Percentiles rank a stretch among this genome's conserved stretches.
These are phyloP conservation scores for Aspergillus affinis DNA, from an alignment of 495 filamentous ascomycete species.

Conservation along the genomic window DNA sequence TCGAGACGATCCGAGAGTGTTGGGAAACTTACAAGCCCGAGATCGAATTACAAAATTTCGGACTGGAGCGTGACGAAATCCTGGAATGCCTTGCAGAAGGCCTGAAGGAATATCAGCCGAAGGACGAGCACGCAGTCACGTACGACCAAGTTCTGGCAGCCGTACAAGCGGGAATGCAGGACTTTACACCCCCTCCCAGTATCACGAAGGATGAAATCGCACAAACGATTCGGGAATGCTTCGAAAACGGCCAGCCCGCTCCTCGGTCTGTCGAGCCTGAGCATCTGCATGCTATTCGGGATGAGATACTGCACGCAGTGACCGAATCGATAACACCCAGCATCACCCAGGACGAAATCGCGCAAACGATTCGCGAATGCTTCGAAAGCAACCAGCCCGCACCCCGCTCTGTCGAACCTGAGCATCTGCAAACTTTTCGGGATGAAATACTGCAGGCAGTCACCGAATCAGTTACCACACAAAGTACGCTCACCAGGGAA, in stretches of 20 bases:
- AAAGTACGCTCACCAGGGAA: slow-evolving; percentile 48
- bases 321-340: slow-evolving; percentile 30
- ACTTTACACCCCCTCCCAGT: slow-evolving; percentile 66
- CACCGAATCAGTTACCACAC: slow-evolving; percentile 38
- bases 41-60: slow-evolving; percentile 84
- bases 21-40: slow-evolving; percentile 92
- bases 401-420: too few relatives aligned
- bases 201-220: slow-evolving; percentile 78
- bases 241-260: slow-evolving; percentile 37
- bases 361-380: too few relatives aligned
- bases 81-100: slow-evolving; percentile 81
- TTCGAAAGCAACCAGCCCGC: too few relatives aligned
- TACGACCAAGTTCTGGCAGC: slow-evolving; percentile 79
- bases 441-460: slow-evolving; percentile 24
- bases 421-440: too few relatives aligned
- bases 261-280: slow-evolving; percentile 26
- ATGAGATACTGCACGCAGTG: slow-evolving; percentile 42
- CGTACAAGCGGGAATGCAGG: slow-evolving; percentile 77
- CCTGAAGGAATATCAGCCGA: slow-evolving; percentile 69
- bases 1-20: slow-evolving; percentile 80
- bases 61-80: slow-evolving; percentile 84
- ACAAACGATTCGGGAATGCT: slow-evolving; percentile 70
- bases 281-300: slow-evolving; percentile 36
- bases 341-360: too few relatives aligned
- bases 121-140: slow-evolving; percentile 55